Evolutionary conservation across 2,329 filamentous ascomycete species (phyloP), one percentile per base, ranked within the genome.

Genomic region (Alternaria viburni): DNA sequence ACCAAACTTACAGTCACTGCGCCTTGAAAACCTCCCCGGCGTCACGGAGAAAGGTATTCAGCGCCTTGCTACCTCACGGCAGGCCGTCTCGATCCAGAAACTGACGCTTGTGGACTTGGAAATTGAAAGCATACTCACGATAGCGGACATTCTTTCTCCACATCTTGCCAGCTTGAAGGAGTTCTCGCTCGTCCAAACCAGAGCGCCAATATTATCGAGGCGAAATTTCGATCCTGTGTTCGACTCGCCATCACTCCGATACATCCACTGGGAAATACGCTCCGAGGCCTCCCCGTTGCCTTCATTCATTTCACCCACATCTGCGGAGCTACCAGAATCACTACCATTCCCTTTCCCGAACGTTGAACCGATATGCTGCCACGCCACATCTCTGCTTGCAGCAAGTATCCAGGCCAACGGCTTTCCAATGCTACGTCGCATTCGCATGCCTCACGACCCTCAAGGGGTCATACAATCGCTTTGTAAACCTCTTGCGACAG

Each of bases 391-490:
- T 6, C 87, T 91, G 50, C 83, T 93, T 8, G 88, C 90, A 1
- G 83, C 83, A 61, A 88, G 88, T 70, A 91, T 93, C 67, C 78
- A 79, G 6, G 84, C 86, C 1, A 81, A 81, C 5, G 88, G 88
- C 0, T 92, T 94, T 71, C 91, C 91, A 0, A 76, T 80, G 0
- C 83, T 94, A 10, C 82, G 81, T 10, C 81, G 75, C 2, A 79
- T 93, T 17, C 87, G 91, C 57, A 83, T 88, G 0, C 91, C 90
- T 1, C 88, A 88, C 61, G 91, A 94, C 67, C 86, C 90, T 1
- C 86, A 91, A 6, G 91, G 91, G 25, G 69, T 87, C 8, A 88
- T 93, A 65, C 91, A 94, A 78, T 80, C 83, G 1, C 83, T 93
- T 1, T 94, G 91, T 77, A 86, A 85, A 46, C 91, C 91, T 1